Base-by-base conservation (phyloP, 768 basidiomycete genomes). In the Boletus reticuloceps region DNA sequence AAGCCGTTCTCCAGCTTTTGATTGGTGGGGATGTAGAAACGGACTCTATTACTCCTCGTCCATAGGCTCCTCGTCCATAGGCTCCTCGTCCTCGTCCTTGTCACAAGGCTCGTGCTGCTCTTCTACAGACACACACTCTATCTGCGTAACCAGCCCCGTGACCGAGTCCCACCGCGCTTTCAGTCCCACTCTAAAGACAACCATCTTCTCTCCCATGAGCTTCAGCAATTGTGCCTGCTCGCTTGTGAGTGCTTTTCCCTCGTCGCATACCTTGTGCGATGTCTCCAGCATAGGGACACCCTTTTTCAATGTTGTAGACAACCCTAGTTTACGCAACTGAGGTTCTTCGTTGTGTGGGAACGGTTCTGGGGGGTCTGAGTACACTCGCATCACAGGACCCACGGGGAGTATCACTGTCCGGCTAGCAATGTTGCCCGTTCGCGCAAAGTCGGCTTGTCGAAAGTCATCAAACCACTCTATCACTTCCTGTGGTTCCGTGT, bases 321-420 rank as follows among this genome's bases (percentile, higher is more conserved):
- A 75, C 9, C 97, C 97, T 36, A 98, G 82, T 70, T 91, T 91
- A 52, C 97, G 85, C 50, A 99, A 79, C 68, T 98, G 96, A 20
- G 95, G 94, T 58, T 99, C 97, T 76, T 98, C 94, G 64, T 94
- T 94, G 71, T 98, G 94, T 37, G 97, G 94, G 72, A 98, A 95
- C 3, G 92, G 89, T 61, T 94, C 88, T 38, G 88, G 83, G 1
- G 88, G 89, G 58, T 89, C 86, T 4, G 89, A 87, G 68, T 89
- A 80, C 41, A 80, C 81, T 58, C 84, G 82, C 86, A 94, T 82
- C 51, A 98, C 83, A 20, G 96, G 92, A 36, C 95, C 95, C 55
- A 74, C 82, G 16, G 94, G 89, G 17, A 99, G 77, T 32, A 79
- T 75, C 53, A 97, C 82, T 0, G 88, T 88, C 56, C 84, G 80